Evolutionary conservation across 768 basidiomycete species (phyloP), one percentile per base, ranked within the genome.

Genomic region (Amanita muscaria): DNA sequence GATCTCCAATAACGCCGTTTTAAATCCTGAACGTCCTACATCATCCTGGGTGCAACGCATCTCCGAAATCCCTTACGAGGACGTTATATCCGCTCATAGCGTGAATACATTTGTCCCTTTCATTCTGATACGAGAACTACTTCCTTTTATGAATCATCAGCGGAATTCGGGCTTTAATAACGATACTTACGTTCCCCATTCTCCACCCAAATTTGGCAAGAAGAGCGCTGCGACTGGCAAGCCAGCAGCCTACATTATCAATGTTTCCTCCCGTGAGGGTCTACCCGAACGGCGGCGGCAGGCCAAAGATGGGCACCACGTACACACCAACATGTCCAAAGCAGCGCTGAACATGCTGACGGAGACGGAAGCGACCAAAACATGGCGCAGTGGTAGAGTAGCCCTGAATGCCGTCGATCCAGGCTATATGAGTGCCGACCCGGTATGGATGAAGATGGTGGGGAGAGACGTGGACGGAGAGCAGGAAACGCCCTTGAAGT

Each of bases 321-420:
- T 64, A 6, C 64, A 65, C 49, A 65, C 63, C 24, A 65, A 65
- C 47, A 64, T 65, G 62, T 63, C 62, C 6, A 65, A 65, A 46
- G 64, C 64, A 10, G 64, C 64, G 12, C 51, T 64, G 22, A 65
- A 65, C 41, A 65, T 65, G 64, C 53, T 64, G 18, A 61, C 64
- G 3, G 61, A 65, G 43, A 67, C 63, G 1, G 56, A 65, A 46
- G 64, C 62, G 2, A 48, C 44, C 10, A 38, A 55, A 32, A 56
- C 60, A 34, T 64, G 61, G 63, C 49, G 57, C 39, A 45, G 36
- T 18, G 49, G 56, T 31, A 54, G 56, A 12, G 57, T 66, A 2
- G 58, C 58, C 5, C 59, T 65, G 21, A 65, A 64, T 42, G 55
- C 56, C 0, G 64, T 66, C 14, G 63, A 67, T 49, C 64, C 62